phyloP scores from a whole-genome alignment of 2,329 filamentous ascomycete species.

The Diaporthe sp. region DNA sequence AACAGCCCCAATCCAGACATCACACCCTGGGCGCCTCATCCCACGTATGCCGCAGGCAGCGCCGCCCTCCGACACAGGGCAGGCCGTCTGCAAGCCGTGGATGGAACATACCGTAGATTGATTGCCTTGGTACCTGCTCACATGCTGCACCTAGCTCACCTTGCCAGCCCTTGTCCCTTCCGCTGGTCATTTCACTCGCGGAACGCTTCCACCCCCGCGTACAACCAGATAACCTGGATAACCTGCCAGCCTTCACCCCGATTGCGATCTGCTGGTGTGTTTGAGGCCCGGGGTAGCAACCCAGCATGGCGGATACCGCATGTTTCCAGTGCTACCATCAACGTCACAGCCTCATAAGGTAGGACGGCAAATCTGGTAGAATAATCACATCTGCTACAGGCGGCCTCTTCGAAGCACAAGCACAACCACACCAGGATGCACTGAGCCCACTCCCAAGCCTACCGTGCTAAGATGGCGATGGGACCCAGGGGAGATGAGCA shows the following conservation, averaged over 20 bases:
- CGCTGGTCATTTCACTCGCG: neutral
- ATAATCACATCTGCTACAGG: constrained; percentile 3
- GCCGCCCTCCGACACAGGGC: constrained; percentile 21
- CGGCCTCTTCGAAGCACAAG: constrained; percentile 8
- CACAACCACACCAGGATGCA: neutral
- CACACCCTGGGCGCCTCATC: constrained; percentile 12
- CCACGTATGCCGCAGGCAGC: constrained; percentile 17
- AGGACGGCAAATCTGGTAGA: neutral
- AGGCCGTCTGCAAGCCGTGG: constrained; percentile 4
- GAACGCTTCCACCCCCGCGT: constrained; percentile 21
- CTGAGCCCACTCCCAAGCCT: constrained; percentile 1
- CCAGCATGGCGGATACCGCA: constrained; percentile 33
- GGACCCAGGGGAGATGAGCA: constrained; percentile 20
- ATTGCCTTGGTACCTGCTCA: constrained; percentile 14
- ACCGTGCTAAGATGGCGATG: constrained; percentile 29
- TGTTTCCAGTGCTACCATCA: constrained; percentile 16
- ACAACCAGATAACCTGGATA: constrained; percentile 4
- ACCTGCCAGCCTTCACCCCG: neutral
- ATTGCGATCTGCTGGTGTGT: constrained; percentile 18
- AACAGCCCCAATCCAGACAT: constrained; percentile 7
- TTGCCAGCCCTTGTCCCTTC: constrained; percentile 12
- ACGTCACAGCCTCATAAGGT: constrained; percentile 24
- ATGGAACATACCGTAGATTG: neutral
- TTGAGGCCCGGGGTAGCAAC: neutral
- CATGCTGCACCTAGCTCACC: constrained; percentile 3